Evolutionary conservation across 345 rosid genomes (phyloP), one percentile per base, ranked within the genome.

Genomic region (Angophora floribunda): DNA sequence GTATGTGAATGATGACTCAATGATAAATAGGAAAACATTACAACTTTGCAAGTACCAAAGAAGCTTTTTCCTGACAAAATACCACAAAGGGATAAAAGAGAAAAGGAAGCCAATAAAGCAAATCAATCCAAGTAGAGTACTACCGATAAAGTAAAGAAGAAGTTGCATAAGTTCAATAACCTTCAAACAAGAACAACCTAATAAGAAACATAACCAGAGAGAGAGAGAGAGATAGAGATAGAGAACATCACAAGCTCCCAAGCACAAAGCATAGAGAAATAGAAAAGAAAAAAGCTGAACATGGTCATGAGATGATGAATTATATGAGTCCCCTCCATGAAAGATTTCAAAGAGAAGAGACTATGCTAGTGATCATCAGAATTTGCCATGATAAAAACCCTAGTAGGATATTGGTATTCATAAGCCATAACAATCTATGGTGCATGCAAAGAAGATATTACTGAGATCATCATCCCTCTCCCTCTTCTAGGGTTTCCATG

Each of bases 401-500:
- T 75, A 75, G 49, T 41, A 16, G 82, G 82, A 75, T 36, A 41
- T 36, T 10, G 28, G 82, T 75, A 75, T 75, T 75, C 82, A 19
- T 75, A 75, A 75, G 82, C 28, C 49, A 41, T 75, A 26, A 21
- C 82, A 41, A 41, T 75, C 82, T 75, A 75, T 36, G 4, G 82
- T 75, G 82, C 82, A 75, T 75, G 82, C 82, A 10, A 41, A 75
- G 12, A 21, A 41, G 26, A 22, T 75, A 17, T 75, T 75, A 41
- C 49, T 36, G 84, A 75, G 84, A 75, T 88, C 41, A 28, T 47
- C 17, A 41, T 45, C 86, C 49, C 51, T 12, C 80, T 32, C 32
- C 63, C 45, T 44, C 50, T 16, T 45, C 61, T 89, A 93, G 94
- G 98, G 98, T 94, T 96, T 96, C 98, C 98, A 96, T 17, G 96